phyloP scores from a whole-genome alignment of 768 basidiomycete genomes.

The Nevesoporus exiguus region DNA sequence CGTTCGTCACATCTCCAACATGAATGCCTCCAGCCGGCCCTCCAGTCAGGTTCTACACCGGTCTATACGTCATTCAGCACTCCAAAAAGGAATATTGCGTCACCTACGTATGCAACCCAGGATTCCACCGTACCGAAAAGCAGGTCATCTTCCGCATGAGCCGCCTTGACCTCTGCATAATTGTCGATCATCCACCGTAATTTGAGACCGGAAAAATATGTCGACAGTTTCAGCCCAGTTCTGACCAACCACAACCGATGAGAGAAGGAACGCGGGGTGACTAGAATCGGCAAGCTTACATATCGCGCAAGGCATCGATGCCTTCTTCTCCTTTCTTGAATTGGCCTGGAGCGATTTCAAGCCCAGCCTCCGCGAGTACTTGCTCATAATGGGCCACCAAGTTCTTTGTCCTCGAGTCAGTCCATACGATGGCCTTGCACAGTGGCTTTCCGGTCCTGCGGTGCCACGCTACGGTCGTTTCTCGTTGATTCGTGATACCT shows the following conservation, averaged over 20 bases:
- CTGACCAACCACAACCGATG: conserved; percentile 35
- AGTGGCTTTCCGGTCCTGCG: conserved; percentile 84
- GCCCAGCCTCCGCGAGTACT: conserved; percentile 66
- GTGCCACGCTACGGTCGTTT: conserved; percentile 94
- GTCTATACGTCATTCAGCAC: not conserved
- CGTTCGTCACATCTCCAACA: conserved; percentile 92
- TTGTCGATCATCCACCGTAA: conserved; percentile 97
- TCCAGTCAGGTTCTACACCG: conserved; percentile 73
- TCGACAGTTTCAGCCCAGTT: conserved; percentile 91
- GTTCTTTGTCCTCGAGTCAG: conserved; percentile 88
- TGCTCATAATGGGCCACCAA: conserved; percentile 78
- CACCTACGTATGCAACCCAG: conserved; percentile 83
- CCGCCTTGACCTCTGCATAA: conserved; percentile 65
- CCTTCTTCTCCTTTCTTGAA: conserved; percentile 73
- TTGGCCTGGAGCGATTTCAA: conserved; percentile 63
- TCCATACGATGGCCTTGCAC: conserved; percentile 92
- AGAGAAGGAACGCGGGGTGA: not conserved
- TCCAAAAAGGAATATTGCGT: conserved; percentile 9
- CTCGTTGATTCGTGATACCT: conserved; percentile 97
- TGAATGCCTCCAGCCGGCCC: conserved; percentile 69
- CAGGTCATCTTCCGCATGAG: conserved; percentile 78
- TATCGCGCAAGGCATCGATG: conserved; percentile 56
- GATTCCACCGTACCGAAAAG: conserved; percentile 95
- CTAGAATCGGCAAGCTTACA: conserved; percentile 44
- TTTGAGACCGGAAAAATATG: conserved; percentile 97